A percentile compares a stretch with the other conserved stretches of the same genome.
Conservation (phyloP, 75 land plant species). For the Selaginella moellendorffii region DNA sequence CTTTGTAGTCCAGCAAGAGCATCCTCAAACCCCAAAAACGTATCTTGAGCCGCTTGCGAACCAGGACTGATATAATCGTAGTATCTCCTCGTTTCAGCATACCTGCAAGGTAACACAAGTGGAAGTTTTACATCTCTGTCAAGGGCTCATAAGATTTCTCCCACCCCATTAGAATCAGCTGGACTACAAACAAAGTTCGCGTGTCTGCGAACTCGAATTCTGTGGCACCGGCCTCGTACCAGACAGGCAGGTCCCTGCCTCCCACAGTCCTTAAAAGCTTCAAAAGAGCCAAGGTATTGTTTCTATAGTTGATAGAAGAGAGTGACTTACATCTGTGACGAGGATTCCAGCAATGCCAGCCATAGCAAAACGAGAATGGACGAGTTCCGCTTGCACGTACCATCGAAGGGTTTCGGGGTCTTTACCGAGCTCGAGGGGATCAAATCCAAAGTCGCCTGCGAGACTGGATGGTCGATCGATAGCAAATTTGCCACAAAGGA, state of each 20-base stretch:
- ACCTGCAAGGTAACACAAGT: slow-evolving; percentile 26
- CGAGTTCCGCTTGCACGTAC: not conserved
- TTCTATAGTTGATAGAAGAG: not conserved
- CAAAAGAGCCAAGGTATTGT: slow-evolving; percentile 1
- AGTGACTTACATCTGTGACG: not conserved
- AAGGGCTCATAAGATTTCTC: no score
- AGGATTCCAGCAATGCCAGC: not conserved
- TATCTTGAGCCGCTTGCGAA: slow-evolving; percentile 60
- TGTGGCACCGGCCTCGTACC: slow-evolving; percentile 86
- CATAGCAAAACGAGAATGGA: not conserved
- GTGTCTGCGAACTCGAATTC: slow-evolving; percentile 66
- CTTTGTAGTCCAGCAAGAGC: slow-evolving; percentile 51
- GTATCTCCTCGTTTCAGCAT: slow-evolving; percentile 77
- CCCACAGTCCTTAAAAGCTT: slow-evolving; percentile 64
- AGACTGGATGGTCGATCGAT: not conserved
- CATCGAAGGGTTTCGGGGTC: not conserved
- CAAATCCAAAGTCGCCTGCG: not conserved
- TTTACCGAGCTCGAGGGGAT: not conserved
- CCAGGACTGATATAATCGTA: slow-evolving; percentile 70
- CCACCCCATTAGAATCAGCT: slow-evolving; percentile 83
- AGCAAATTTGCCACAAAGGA: not conserved
- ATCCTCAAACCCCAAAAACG: slow-evolving; percentile 74
- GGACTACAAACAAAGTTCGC: slow-evolving; percentile 48
- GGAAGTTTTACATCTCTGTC: no score
- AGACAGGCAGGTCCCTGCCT: slow-evolving; percentile 47